Base-by-base conservation (phyloP, 805 yeast species). In the Wickerhamomyces alni region DNA sequence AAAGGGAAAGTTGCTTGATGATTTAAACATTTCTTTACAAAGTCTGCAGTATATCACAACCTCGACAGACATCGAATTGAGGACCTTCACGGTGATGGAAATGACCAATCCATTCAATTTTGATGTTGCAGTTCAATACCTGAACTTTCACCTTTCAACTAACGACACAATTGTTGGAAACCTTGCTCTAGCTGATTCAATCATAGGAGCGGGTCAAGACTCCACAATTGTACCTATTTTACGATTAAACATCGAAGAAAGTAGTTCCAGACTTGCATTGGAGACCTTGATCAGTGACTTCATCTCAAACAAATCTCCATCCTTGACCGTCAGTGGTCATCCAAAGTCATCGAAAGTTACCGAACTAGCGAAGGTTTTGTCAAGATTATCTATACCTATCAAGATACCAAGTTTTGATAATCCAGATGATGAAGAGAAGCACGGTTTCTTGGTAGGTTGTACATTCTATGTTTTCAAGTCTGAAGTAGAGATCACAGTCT, bases 391-490 rank as follows among this genome's bases (percentile, higher is more conserved):
- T 0, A 15, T 70, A 3, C 58, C 55, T 12, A 41, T 69, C 24
- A 41, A 37, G 5, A 21, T 61, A 15, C 68, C 68, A 16, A 47
- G 50, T 19, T 42, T 59, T 18, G 30, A 40, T 6, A 29, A 39
- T 36, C 45, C 37, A 19, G 47, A 42, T 16, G 38, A 37, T 17
- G 7, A 16, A 25, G 43, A 44, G 5, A 33, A 37, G 16, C 30
- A 50, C 11, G 71, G 73, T 2, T 77, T 77, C 41, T 57, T 79
- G 7, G 38, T 72, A 1, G 70, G 66, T 13, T 66, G 75, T 5
- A 73, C 74, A 0, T 70, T 79, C 59, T 82, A 79, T 54, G 46
- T 79, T 4, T 59, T 77, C 58, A 60, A 72, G 0, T 72, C 80
- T 1, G 77, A 76, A 34, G 65, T 76, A 5, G 81, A 77, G 47